Base-by-base conservation (phyloP, 1,284 basidiomycete species). In the Albatrellus sp. region DNA sequence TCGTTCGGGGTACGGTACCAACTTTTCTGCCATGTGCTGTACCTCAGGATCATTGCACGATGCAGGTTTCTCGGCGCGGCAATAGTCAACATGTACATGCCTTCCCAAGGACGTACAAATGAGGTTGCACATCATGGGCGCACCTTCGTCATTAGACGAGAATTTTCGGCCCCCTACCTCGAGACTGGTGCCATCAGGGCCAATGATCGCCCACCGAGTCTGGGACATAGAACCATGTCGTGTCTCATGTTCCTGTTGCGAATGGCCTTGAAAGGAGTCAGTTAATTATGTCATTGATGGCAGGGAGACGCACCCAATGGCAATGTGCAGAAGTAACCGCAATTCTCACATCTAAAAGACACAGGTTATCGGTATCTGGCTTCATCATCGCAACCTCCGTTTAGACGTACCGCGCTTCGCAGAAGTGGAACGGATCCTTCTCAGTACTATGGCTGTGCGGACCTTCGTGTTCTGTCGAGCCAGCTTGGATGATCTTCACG, bases 91-190 rank as follows among this genome's bases (percentile, higher is more conserved):
- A 50, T 80, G 78, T 0, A 62, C 59, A 43, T 80, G 77, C 20
- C 66, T 52, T 1, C 75, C 75, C 57, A 78, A 63, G 7, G 68
- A 60, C 1, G 66, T 19, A 17, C 39, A 40, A n/a, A 76, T 55
- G 13, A 79, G 60, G 40, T 68, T 75, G 54, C 77, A 80, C 59
- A 80, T 64, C 72, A 79, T 76, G 0, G 77, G 78, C 1, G 74
- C 75, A 10, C 78, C 77, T 39, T 74, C 70, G 43, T 79, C 75
- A n/a, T 68, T 66, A 0, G 70, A 53, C 1, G 65, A 72, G 52
- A 75, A 80, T 44, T 67, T 72, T 41, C 67, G 66, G 2, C 77
- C 76, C 48, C 70, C 65, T 1, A 79, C 57, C 49, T 80, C 77
- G 0, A 78, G 49, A 1, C 60, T 55, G 0, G 60, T 61, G 10